Evolutionary conservation across 352 stramenopile genomes (phyloP), one percentile per base, ranked within the genome.

Genomic region (Phytophthora macrochlamydospora): DNA sequence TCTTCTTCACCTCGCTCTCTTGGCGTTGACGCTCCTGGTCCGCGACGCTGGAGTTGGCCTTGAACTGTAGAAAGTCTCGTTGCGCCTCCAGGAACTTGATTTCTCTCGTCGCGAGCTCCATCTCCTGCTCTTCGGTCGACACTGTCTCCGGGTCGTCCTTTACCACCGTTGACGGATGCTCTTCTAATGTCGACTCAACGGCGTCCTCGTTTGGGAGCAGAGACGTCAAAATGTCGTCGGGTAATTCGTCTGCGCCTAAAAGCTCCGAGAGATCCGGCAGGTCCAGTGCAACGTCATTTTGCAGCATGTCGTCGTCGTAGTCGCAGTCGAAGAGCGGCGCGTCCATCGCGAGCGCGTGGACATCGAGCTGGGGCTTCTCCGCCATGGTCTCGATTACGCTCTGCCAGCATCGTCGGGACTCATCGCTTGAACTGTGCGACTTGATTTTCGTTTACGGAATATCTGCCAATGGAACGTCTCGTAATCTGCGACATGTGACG

Each of bases 11-110:
- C 18, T 43, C 37, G 2, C 32, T 52, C 3, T 53, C 8, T 56
- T 51, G 13, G 37, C 3, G 24, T 42, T 43, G 28, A 18, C 11
- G 54, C 9, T 33, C 30, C 42, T 37, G 24, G 13, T 31, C 30
- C n/a, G 50, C 50, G 14, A 40, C 31, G 40, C 57, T 51, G 12
- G 71, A 33, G 2, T 79, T 52, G 7, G 51, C 62, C 60, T 82
- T 87, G 56, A 79, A 87, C 54, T 80, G 68, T 37, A 88, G 48
- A 38, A 87, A 86, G 12, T 88, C 70, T 65, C 75, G 67, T 51
- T 90, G 81, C 3, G 81, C 81, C 50, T 86, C 76, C 12, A 90
- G 53, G 53, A 85, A 88, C 59, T 73, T 79, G 45, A 86, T 33
- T 67, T 90, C 77, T 18, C 79, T 62, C 14, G 56, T 33, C 51